phyloP scores from a whole-genome alignment of 2,329 filamentous ascomycete genomes.

The Colletotrichum neosansevieriae region DNA sequence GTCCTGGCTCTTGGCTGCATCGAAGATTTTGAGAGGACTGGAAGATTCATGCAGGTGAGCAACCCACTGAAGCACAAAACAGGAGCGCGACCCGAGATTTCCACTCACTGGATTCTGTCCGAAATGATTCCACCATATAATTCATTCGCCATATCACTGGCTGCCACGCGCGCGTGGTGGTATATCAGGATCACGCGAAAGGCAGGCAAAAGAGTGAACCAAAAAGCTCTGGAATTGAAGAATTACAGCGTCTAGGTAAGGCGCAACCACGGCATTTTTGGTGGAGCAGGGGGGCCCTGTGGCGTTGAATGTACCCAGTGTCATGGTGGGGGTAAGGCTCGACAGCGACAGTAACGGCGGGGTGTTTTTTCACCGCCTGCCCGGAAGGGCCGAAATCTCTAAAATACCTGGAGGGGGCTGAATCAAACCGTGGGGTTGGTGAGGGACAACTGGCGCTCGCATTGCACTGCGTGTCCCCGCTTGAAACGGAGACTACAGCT shows the following conservation, averaged over 20 bases:
- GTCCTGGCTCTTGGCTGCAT: constrained; percentile 62
- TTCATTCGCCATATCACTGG: constrained; percentile 27
- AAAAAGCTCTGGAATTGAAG: constrained; percentile 3
- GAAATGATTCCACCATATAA: constrained; percentile 34
- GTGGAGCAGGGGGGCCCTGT: constrained; percentile 32
- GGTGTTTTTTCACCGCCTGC: constrained; percentile 29
- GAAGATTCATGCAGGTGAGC: constrained; percentile 7
- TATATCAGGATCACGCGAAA: background rate
- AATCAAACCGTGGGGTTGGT: background rate
- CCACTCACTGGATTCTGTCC: constrained; percentile 36
- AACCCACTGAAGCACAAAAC: background rate
- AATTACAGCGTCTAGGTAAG: constrained; percentile 24
- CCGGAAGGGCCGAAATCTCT: constrained; percentile 18
- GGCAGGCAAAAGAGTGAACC: background rate
- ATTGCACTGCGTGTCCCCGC: background rate
- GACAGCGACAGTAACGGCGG: constrained; percentile 32
- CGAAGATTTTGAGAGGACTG: constrained; percentile 71
- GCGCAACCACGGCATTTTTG: constrained; percentile 9
- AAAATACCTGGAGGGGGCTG: background rate
- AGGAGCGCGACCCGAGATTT: too few relatives aligned
- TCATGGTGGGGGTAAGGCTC: constrained; percentile 38
- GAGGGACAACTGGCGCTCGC: background rate
- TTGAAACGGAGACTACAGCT: too few relatives aligned
- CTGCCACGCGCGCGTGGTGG: background rate
- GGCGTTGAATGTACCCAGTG: constrained; percentile 13